Evolutionary conservation across 148 eudicot species (phyloP).

Genomic region (Fagopyrum esculentum): DNA sequence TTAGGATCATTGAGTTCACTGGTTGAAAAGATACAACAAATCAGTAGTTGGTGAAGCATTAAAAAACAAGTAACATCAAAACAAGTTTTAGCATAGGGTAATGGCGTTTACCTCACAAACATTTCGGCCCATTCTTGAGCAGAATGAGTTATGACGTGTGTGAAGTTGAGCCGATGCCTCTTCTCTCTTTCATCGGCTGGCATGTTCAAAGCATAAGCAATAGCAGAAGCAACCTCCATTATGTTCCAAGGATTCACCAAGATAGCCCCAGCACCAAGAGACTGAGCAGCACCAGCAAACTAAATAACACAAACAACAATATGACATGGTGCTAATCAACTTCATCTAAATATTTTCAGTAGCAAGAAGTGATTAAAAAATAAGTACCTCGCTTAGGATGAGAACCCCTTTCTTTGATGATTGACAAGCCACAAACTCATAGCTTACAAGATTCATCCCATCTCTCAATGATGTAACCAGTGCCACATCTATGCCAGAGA

Average conservation of each 20-base stretch:
- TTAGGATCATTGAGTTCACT: background rate
- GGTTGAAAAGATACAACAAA: background rate
- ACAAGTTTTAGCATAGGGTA: too few species aligned
- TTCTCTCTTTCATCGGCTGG: constrained; percentile 67
- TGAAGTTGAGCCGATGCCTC: constrained; percentile 62
- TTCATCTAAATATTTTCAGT: background rate
- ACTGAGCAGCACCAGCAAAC: constrained; percentile 95
- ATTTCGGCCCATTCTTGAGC: constrained; percentile 84
- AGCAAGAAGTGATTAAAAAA: background rate
- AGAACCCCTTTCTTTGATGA: constrained; percentile 69
- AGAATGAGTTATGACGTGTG: constrained; percentile 66
- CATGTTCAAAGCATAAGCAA: constrained; percentile 66
- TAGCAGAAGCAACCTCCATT: constrained; percentile 71
- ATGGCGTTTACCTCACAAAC: constrained; percentile 53
- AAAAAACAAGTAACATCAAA: background rate
- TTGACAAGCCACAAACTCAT: constrained; percentile 82
- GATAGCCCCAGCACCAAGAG: constrained; percentile 90
- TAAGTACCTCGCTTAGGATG: constrained; percentile 68
- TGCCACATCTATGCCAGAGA: constrained; percentile 43
- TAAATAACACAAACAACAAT: constrained; percentile 12
- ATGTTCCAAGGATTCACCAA: constrained; percentile 84
- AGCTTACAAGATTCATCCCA: constrained; percentile 85
- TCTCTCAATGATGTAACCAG: constrained; percentile 72
- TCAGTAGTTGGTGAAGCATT: background rate
- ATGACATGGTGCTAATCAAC: too few species aligned